Percentiles rank a stretch among this genome's conserved stretches.
Conservation (phyloP, 352 stramenopile species). For the Thalassiosira mediterranea region DNA sequence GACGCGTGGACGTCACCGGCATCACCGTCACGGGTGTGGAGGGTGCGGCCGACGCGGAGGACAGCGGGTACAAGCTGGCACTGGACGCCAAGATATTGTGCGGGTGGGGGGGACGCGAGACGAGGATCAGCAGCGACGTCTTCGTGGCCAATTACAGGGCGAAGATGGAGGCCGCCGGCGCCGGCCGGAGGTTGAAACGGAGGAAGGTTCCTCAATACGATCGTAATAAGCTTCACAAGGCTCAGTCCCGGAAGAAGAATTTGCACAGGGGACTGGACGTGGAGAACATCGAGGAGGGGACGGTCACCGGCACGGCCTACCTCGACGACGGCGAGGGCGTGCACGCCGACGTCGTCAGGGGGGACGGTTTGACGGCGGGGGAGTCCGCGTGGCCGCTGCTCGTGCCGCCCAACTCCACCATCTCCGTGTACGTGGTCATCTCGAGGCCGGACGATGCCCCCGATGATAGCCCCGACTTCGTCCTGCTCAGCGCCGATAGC, state of each 20-base stretch:
- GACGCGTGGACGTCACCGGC: background rate
- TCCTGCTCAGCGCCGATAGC: conserved; percentile 2
- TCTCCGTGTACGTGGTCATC: conserved; percentile 33
- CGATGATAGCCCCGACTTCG: conserved; percentile 5
- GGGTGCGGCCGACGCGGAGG: background rate
- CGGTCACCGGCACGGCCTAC: background rate
- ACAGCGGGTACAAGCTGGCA: conserved; percentile 21
- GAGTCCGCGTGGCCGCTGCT: conserved; percentile 26
- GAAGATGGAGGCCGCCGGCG: too few species aligned
- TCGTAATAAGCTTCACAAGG: too few species aligned
- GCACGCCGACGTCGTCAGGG: too few species aligned
- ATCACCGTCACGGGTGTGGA: background rate
- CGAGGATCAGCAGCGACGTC: conserved; percentile 11
- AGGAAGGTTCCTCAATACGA: too few species aligned
- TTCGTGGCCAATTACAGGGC: conserved; percentile 6
- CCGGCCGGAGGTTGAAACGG: too few species aligned
- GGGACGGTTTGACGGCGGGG: background rate
- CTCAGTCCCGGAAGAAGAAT: too few species aligned
- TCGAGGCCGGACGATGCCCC: background rate
- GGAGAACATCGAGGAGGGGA: background rate
- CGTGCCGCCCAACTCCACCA: conserved; percentile 8
- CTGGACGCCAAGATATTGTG: conserved; percentile 31
- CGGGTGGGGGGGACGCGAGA: conserved; percentile 16
- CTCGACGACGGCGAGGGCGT: conserved; percentile 3
- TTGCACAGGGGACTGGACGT: too few species aligned